Conservation (phyloP, 1,284 basidiomycete genomes). For the Inonotus obliquus region DNA sequence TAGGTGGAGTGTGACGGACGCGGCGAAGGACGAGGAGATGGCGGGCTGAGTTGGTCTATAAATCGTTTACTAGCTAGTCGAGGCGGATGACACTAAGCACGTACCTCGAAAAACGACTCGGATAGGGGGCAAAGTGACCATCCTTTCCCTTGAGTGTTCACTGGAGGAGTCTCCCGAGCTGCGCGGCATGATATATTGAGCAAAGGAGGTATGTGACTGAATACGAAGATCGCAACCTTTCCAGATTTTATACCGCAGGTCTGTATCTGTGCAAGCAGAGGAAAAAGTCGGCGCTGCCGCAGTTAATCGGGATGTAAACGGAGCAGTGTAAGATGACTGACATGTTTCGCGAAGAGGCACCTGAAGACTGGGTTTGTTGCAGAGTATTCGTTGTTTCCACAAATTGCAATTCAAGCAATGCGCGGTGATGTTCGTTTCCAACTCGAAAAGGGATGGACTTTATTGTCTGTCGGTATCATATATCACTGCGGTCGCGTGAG, state of each 20-base stretch:
- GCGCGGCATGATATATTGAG: conserved; percentile 34
- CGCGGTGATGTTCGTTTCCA: conserved; percentile 13
- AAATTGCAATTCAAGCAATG: conserved; percentile 1
- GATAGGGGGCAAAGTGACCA: conserved; percentile 72
- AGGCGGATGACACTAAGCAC: conserved; percentile 19
- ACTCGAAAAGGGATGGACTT: conserved; percentile 3
- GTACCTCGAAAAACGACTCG: conserved; percentile 66
- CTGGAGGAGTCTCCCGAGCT: conserved; percentile 31
- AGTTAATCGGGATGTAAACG: neutral
- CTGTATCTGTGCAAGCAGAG: neutral
- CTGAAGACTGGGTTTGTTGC: neutral
- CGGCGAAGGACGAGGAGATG: conserved; percentile 24
- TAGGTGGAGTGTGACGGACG: conserved; percentile 20
- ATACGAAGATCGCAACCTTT: neutral
- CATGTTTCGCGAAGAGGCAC: neutral
- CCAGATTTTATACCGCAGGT: neutral
- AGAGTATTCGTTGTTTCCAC: conserved; percentile 12
- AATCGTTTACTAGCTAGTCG: conserved; percentile 18
- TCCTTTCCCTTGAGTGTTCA: conserved; percentile 35
- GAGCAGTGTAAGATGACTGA: neutral
- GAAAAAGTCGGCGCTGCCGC: neutral
- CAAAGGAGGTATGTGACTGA: conserved; percentile 13
- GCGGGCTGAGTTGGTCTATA: conserved; percentile 41
- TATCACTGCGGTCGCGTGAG: conserved; percentile 12
- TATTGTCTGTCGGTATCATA: conserved; percentile 5